Conservation (phyloP, 1,284 basidiomycete species). For the Cutaneotrichosporon sp. region DNA sequence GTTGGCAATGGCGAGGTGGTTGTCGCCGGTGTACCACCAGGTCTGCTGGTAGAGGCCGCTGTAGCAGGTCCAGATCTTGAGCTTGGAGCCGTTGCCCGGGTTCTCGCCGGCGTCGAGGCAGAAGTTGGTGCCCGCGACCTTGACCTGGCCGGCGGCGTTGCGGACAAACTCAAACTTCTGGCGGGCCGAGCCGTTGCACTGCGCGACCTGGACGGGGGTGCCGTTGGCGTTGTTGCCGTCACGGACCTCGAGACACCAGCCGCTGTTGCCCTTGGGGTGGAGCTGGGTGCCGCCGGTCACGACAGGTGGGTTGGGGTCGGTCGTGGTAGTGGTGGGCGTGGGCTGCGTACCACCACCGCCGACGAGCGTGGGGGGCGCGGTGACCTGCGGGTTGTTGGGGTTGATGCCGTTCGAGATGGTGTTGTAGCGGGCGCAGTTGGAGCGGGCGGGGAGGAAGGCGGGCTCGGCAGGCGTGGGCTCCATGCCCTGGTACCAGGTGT, state of each 20-base stretch:
- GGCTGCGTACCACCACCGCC: neutral
- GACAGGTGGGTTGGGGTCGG: slow-evolving; percentile 4
- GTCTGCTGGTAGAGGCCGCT: slow-evolving; percentile 18
- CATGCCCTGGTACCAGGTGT: slow-evolving; percentile 52
- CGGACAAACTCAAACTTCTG: slow-evolving; percentile 21
- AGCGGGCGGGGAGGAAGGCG: slow-evolving; percentile 45
- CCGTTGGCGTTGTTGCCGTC: slow-evolving; percentile 22
- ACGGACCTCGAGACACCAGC: slow-evolving; percentile 23
- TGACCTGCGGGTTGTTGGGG: slow-evolving; percentile 41
- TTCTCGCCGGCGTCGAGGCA: slow-evolving; percentile 38
- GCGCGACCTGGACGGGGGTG: slow-evolving; percentile 24
- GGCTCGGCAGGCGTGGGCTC: slow-evolving; percentile 39
- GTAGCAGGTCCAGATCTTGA: slow-evolving; percentile 35
- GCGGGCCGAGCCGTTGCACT: slow-evolving; percentile 22
- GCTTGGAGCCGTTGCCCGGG: slow-evolving; percentile 24
- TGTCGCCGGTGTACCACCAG: slow-evolving; percentile 21
- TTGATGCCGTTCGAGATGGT: slow-evolving; percentile 48
- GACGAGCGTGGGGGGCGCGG: slow-evolving; percentile 33
- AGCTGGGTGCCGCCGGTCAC: slow-evolving; percentile 10
- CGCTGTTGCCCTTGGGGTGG: slow-evolving; percentile 20
- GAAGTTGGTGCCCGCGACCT: slow-evolving; percentile 11
- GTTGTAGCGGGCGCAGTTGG: slow-evolving; percentile 52
- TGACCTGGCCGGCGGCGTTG: slow-evolving; percentile 5
- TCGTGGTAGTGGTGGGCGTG: neutral
- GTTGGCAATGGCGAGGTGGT: slow-evolving; percentile 15